Base-by-base conservation (phyloP, 345 rosid genomes). In the Populus ilicifolia region DNA sequence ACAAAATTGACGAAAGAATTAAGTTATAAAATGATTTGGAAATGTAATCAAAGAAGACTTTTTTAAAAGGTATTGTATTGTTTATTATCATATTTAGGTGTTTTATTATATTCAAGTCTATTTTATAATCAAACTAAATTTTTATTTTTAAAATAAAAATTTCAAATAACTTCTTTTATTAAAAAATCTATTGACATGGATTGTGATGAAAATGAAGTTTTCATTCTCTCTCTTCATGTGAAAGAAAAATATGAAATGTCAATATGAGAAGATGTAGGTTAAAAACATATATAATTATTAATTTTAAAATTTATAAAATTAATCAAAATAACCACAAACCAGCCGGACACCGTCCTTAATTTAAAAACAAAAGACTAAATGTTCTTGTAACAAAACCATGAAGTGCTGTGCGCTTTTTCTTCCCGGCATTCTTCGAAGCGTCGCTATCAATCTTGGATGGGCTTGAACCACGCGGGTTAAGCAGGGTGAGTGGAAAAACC, bases 311-410 rank as follows among this genome's bases (percentile, higher is more conserved):
- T 30, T 4, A 2, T 30, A 3, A 2, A 30, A 30, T 30, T 30
- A 30, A 3, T 30, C 0, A 0, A 30, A 3, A 2, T 30, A 0
- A 0, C 0, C 33, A 0, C 0, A 30, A n/a, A 0, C 29, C 29
- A 1, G 29, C 29, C 29, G 29, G 1, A 27, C 1, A 27, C 29
- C 1, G 1, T 27, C 29, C 1, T 27, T 0, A 27, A 27, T 27
- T 27, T 0, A 27, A 27, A 27, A 27, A 27, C 27, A 27, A 33
- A 33, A 4, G 4, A 3, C 33, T 0, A 33, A 0, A 33, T 56
- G 14, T 8, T 54, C 25, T 7, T 20, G 23, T 2, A 13, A 46
- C 50, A 4, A 44, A 44, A 44, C 1, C 50, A 44, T 13, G 2
- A 44, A 44, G 50, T 3, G 13, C 12, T 13, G 50, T 13, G 50